phyloP scores from a whole-genome alignment of 495 filamentous ascomycete species.

The Acidomyces sp. region DNA sequence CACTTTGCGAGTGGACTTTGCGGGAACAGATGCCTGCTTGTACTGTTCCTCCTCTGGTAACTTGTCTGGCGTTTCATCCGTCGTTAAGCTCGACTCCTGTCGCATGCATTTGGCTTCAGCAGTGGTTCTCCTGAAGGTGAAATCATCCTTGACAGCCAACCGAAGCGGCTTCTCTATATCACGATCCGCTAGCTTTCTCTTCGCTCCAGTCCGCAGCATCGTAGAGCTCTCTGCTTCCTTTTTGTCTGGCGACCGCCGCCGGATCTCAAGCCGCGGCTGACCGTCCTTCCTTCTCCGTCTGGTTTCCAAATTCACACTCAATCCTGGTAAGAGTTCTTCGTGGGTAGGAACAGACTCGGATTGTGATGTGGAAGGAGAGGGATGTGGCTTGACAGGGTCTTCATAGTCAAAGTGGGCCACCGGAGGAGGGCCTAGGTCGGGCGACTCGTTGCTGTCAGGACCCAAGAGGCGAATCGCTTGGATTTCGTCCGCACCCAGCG shows the following conservation, averaged over 20 bases:
- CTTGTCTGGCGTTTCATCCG: background rate
- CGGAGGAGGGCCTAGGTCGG: constrained; percentile 52
- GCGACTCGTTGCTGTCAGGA: constrained; percentile 38
- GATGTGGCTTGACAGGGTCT: constrained; percentile 45
- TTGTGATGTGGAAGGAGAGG: constrained; percentile 21
- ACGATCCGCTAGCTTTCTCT: constrained; percentile 47
- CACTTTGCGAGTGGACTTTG: constrained; percentile 19
- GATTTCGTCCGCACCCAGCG: constrained; percentile 39
- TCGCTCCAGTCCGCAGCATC: constrained; percentile 39
- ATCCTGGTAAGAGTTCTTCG: constrained; percentile 16
- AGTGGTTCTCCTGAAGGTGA: constrained; percentile 33
- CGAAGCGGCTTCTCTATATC: constrained; percentile 31
- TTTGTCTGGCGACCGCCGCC: constrained; percentile 17
- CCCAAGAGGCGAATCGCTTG: constrained; percentile 14
- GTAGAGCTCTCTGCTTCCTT: constrained; percentile 10
- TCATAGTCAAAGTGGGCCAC: constrained; percentile 52
- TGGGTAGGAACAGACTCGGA: constrained; percentile 17
- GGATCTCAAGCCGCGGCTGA: constrained; percentile 22
- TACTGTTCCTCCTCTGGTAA: background rate
- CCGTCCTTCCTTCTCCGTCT: constrained; percentile 39
- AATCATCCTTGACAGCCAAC: constrained; percentile 30
- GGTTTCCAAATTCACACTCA: constrained; percentile 39
- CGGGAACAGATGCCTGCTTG: constrained; percentile 3
- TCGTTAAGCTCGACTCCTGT: too few relatives aligned
- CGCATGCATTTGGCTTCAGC: background rate